Conservation (phyloP, 306 rosid species). For the Trifolium subterraneum region DNA sequence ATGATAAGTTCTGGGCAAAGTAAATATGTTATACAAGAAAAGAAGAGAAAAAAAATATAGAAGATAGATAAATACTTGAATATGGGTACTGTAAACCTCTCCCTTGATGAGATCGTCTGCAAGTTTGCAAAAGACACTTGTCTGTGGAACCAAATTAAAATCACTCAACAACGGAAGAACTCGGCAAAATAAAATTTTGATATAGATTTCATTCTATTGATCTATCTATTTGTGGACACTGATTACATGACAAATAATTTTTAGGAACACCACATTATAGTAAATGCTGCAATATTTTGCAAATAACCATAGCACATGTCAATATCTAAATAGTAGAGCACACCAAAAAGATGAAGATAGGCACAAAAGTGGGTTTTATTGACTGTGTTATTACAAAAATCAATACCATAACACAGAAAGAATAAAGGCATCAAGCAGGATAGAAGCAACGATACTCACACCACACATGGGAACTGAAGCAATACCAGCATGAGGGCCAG, state of each 20-base stretch:
- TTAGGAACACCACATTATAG: neutral
- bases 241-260: neutral
- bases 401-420: slow-evolving; percentile 6
- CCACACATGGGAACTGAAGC: slow-evolving; percentile 97
- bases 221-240: slow-evolving; percentile 23
- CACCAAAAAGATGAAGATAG: neutral
- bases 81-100: slow-evolving; percentile 60
- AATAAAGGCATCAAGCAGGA: slow-evolving; percentile 23
- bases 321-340: too few relatives aligned
- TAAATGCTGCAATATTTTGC: neutral
- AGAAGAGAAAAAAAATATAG: slow-evolving; percentile 20
- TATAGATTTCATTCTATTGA: slow-evolving; percentile 7
- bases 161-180: slow-evolving; percentile 31
- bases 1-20: slow-evolving; percentile 7
- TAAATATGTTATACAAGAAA: neutral
- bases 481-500: slow-evolving; percentile 93
- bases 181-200: slow-evolving; percentile 15
- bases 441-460: slow-evolving; percentile 64
- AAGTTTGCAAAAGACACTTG: slow-evolving; percentile 59
- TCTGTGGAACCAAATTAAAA: slow-evolving; percentile 56
- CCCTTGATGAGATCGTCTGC: slow-evolving; percentile 72
- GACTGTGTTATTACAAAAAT: slow-evolving; percentile 18
- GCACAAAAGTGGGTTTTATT: neutral
- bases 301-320: neutral
- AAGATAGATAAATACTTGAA: slow-evolving; percentile 66